Conservation (phyloP, 2,329 filamentous ascomycete genomes). For the Alternaria brassicicola region DNA sequence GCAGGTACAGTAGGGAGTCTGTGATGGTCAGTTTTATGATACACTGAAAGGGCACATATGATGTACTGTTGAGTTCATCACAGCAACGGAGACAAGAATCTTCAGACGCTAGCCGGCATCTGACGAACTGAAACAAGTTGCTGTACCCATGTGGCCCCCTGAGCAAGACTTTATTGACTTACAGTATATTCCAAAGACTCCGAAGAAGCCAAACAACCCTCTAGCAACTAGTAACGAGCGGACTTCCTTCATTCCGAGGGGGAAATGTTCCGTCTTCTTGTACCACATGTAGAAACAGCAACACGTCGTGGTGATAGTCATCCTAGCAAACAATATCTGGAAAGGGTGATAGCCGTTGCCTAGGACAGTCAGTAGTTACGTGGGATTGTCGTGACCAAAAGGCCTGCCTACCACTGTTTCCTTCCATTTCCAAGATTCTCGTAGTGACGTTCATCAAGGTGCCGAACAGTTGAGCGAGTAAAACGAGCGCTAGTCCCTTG, state of each 20-base stretch:
- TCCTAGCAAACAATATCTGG: conserved; percentile 77
- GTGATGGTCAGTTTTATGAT: conserved; percentile 14
- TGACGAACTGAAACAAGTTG: conserved; percentile 10
- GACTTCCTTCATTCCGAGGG: conserved; percentile 71
- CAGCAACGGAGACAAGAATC: background rate
- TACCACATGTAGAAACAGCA: conserved; percentile 77
- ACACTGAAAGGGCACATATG: conserved; percentile 22
- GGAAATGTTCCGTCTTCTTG: conserved; percentile 69
- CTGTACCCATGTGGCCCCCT: background rate
- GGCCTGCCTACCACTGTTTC: conserved; percentile 58
- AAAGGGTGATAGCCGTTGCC: conserved; percentile 77
- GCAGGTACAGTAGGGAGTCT: conserved; percentile 76
- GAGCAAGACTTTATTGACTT: conserved; percentile 44
- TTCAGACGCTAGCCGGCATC: background rate
- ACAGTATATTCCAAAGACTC: conserved; percentile 77
- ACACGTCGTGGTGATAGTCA: conserved; percentile 72
- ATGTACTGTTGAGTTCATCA: conserved; percentile 7
- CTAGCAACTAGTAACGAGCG: conserved; percentile 70
- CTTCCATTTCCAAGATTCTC: conserved; percentile 72
- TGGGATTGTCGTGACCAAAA: accelerated
- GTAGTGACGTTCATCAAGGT: conserved; percentile 85
- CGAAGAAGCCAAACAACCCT: conserved; percentile 75
- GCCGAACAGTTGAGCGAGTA: conserved; percentile 79
- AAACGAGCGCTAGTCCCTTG: conserved; percentile 74
- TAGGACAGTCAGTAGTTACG: conserved; percentile 4